Evolutionary conservation across 371 early-diverging fungal genomes (phyloP).

Genomic region (Lichtheimia ramosa): DNA sequence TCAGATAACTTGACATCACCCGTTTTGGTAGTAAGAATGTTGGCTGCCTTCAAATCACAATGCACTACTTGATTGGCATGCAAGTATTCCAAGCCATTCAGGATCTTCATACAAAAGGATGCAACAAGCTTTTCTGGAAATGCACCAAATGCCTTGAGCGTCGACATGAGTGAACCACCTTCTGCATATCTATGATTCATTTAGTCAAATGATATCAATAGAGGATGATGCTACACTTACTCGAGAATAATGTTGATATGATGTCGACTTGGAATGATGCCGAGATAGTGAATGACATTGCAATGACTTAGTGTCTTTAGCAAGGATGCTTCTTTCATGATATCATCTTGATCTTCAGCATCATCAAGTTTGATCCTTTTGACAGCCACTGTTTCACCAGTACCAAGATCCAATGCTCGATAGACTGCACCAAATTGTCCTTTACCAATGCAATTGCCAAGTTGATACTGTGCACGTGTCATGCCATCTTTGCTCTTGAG

Average conservation of each 20-base stretch:
- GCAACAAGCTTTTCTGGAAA: conserved; percentile 92
- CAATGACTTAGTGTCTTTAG: conserved; percentile 72
- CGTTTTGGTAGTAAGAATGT: conserved; percentile 90
- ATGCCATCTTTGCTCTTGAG: conserved; percentile 26
- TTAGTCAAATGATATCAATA: neutral
- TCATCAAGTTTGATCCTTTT: conserved; percentile 76
- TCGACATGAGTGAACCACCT: conserved; percentile 88
- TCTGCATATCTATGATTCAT: conserved; percentile 66
- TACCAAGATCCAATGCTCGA: conserved; percentile 79
- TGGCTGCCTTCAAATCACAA: conserved; percentile 96
- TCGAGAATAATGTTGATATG: conserved; percentile 85
- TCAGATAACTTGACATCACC: conserved; percentile 93
- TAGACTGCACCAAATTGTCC: conserved; percentile 92
- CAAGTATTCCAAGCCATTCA: conserved; percentile 89
- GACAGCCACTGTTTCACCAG: conserved; percentile 87
- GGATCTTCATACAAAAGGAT: conserved; percentile 87
- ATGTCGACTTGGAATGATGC: conserved; percentile 71
- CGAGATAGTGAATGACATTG: conserved; percentile 84
- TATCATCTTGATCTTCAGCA: conserved; percentile 49
- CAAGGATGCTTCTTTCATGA: conserved; percentile 72
- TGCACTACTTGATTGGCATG: conserved; percentile 89
- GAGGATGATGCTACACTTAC: conserved; percentile 7
- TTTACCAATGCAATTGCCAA: conserved; percentile 89
- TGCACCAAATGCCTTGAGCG: conserved; percentile 85
- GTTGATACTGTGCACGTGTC: conserved; percentile 47